These are phyloP conservation scores for Bruguiera parviflora DNA, from an alignment of 345 rosid species.

Conservation along the genomic window DNA sequence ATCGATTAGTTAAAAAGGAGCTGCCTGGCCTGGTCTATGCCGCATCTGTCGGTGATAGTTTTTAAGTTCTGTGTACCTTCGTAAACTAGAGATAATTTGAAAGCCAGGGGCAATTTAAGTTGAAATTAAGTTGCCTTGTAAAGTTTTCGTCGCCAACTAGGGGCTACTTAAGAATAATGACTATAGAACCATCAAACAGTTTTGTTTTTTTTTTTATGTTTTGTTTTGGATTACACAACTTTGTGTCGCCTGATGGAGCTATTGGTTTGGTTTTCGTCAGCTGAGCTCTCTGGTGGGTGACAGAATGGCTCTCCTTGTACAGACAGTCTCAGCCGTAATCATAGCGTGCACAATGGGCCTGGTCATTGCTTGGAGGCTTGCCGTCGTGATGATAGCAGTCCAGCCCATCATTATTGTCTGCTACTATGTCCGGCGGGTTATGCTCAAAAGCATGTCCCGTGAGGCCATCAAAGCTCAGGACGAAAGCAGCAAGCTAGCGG, in stretches of 20 bases:
- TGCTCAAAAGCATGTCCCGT: constrained; percentile 25
- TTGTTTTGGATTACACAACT: not conserved
- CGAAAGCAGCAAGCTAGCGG: constrained; percentile 26
- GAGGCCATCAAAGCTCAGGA: constrained; percentile 27
- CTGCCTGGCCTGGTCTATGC: too few relatives aligned
- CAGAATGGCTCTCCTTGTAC: constrained; percentile 33
- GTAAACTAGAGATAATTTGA: too few relatives aligned
- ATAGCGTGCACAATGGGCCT: constrained; percentile 48
- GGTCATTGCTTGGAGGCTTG: constrained; percentile 45
- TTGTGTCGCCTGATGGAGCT: not conserved
- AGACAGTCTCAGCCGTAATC: constrained; percentile 34
- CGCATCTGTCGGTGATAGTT: too few relatives aligned
- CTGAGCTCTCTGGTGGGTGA: constrained; percentile 27
- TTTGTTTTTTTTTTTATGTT: too few relatives aligned
- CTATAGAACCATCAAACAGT: too few relatives aligned
- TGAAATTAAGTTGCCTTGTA: too few relatives aligned
- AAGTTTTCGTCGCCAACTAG: too few relatives aligned
- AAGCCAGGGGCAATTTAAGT: too few relatives aligned
- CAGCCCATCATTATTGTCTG: constrained; percentile 38
- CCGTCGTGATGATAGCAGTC: constrained; percentile 47
- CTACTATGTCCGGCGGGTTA: constrained; percentile 18
- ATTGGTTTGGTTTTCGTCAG: constrained; percentile 9
- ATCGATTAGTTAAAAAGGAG: too few relatives aligned
- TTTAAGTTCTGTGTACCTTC: too few relatives aligned
- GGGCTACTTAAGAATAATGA: too few relatives aligned